A percentile compares a stretch with the other conserved stretches of the same genome.
phyloP scores from a whole-genome alignment of 2,329 filamentous ascomycete species.

The Beauveria brongniartii region DNA sequence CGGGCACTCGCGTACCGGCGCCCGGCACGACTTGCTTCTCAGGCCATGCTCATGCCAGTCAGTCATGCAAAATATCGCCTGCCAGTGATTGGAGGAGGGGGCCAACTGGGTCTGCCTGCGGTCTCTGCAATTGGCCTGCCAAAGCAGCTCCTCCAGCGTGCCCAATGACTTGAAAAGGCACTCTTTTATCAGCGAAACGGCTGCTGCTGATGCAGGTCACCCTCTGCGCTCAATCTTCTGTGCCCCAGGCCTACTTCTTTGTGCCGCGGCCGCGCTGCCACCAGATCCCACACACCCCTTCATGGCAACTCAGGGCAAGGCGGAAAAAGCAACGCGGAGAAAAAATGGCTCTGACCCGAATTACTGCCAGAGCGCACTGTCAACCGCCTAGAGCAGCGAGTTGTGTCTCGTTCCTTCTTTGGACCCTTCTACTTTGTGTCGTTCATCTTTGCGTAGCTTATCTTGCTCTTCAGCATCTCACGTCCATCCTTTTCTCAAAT shows the following conservation, averaged over 20 bases:
- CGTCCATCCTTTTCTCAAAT: neutral
- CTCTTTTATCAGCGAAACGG: neutral
- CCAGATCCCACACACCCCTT: conserved; percentile 12
- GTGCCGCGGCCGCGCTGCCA: neutral
- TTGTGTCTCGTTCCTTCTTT: conserved; percentile 4
- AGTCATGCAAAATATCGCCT: conserved; percentile 2
- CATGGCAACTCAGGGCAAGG: conserved; percentile 7
- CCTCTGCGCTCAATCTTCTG: neutral
- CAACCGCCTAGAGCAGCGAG: neutral
- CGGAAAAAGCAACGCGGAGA: conserved; percentile 11
- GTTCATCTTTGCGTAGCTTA: neutral
- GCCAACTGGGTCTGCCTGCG: neutral
- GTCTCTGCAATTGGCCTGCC: neutral
- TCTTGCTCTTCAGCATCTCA: neutral
- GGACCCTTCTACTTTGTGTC: conserved; percentile 3
- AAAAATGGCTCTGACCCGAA: conserved; percentile 1
- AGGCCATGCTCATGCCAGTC: conserved; percentile 6
- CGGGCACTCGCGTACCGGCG: neutral
- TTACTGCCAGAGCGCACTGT: neutral
- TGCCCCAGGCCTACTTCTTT: neutral
- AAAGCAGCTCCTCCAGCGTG: neutral
- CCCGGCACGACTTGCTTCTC: neutral
- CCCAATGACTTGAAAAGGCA: neutral
- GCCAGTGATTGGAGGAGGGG: neutral
- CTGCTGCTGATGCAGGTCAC: neutral